Evolutionary conservation across 805 yeast genomes (phyloP).

Genomic region (Alloascoidea hylecoeti): DNA sequence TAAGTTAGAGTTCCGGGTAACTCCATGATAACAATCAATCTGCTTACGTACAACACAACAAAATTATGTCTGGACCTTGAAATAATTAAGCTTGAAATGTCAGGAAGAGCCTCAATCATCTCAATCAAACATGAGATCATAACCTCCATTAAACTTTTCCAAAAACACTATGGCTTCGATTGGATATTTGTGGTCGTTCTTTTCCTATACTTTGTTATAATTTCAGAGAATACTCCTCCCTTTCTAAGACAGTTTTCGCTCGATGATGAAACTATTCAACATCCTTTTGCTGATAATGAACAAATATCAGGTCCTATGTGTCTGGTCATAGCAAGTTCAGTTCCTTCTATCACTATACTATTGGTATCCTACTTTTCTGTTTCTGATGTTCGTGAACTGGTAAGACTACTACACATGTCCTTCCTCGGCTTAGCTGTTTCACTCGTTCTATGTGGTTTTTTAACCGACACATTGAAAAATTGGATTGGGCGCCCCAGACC

Average conservation of each 20-base stretch:
- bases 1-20: too few species aligned
- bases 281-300: conserved; percentile 17
- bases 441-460: conserved; percentile 16
- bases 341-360: conserved; percentile 3
- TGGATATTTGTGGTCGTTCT: conserved; percentile 15
- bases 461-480: conserved; percentile 25
- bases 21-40: too few species aligned
- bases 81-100: too few species aligned
- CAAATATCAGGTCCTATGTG: conserved; percentile 13
- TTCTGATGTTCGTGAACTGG: conserved; percentile 3
- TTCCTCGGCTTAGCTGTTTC: conserved; percentile 20
- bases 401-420: conserved; percentile 17
- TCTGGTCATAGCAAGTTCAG: neutral
- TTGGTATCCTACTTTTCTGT: neutral
- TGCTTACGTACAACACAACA: too few species aligned
- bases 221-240: conserved; percentile 13
- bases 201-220: conserved; percentile 12
- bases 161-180: conserved; percentile 7
- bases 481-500: conserved; percentile 29
- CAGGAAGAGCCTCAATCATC: too few species aligned
- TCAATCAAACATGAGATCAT: neutral
- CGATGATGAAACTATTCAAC: conserved; percentile 14
- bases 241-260: conserved; percentile 15
- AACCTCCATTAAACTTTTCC: neutral
- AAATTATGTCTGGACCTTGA: too few species aligned